Conservation (phyloP, 2,329 filamentous ascomycete genomes). For the Penicillium nordicum region DNA sequence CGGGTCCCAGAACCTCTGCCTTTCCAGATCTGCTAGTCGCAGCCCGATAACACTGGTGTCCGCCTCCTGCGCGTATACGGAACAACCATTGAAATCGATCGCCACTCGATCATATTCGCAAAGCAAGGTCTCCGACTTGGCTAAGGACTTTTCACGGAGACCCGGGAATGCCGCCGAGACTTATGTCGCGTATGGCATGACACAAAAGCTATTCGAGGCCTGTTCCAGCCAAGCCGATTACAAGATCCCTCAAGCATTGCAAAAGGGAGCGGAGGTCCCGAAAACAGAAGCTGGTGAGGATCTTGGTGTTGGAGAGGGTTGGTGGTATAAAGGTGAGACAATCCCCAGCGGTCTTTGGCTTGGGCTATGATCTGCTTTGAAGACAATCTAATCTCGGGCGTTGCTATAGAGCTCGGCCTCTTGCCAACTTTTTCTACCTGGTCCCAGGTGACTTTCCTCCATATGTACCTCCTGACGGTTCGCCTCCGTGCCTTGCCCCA, state of each 20-base stretch:
- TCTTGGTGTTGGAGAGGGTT: conserved; percentile 67
- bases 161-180: conserved; percentile 53
- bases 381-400: background rate
- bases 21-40: conserved; percentile 18
- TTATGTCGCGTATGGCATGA: conserved; percentile 76
- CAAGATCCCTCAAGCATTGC: conserved; percentile 63
- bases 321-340: conserved; percentile 75
- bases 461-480: conserved; percentile 87
- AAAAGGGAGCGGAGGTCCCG: conserved; percentile 64
- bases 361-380: background rate
- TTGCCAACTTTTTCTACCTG: conserved; percentile 89
- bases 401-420: conserved; percentile 64
- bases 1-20: conserved; percentile 11
- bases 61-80: background rate
- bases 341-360: background rate
- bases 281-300: conserved; percentile 78
- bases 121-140: conserved; percentile 25
- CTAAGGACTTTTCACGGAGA: conserved; percentile 31
- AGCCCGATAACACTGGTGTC: background rate
- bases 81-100: conserved; percentile 15
- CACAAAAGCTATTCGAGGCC: conserved; percentile 72
- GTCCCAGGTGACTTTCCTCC: conserved; percentile 93
- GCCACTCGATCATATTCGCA: conserved; percentile 14
- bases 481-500: conserved; percentile 74
- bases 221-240: conserved; percentile 74